These are phyloP conservation scores for Cryptococcus sp. DNA, from an alignment of 1,284 basidiomycete genomes.

Conservation along the genomic window DNA sequence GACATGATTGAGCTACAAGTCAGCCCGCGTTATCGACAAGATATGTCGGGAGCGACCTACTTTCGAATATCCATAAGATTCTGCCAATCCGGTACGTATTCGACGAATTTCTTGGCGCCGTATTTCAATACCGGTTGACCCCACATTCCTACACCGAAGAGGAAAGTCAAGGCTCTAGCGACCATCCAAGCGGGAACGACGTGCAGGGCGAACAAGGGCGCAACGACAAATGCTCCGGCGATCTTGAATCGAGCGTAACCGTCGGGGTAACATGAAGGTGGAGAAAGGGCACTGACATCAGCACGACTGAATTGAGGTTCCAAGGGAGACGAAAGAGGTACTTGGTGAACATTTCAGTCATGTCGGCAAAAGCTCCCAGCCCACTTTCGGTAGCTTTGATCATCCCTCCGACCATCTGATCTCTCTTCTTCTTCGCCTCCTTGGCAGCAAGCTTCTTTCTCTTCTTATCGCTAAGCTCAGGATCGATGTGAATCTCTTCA, in stretches of 20 bases:
- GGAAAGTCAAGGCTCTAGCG: constrained; percentile 49
- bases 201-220: constrained; percentile 45
- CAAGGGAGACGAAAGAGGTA: constrained; percentile 9
- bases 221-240: constrained; percentile 43
- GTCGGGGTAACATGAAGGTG: constrained; percentile 45
- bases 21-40: background rate
- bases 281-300: constrained; percentile 40
- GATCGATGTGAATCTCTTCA: constrained; percentile 26
- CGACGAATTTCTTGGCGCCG: constrained; percentile 48
- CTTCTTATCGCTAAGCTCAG: constrained; percentile 32
- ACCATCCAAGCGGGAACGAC: constrained; percentile 51
- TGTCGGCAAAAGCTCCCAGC: constrained; percentile 45
- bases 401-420: constrained; percentile 45
- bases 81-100: constrained; percentile 52
- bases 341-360: constrained; percentile 47
- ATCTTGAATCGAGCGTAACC: constrained; percentile 47
- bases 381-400: constrained; percentile 47
- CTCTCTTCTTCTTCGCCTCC: constrained; percentile 47
- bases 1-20: constrained; percentile 50
- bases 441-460: constrained; percentile 41
- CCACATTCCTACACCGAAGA: constrained; percentile 54
- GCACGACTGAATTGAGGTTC: background rate
- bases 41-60: constrained; percentile 37
- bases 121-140: constrained; percentile 53
- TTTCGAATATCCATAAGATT: constrained; percentile 50